These are phyloP conservation scores for Nakaseomyces nivariensis DNA, from an alignment of 1,139 yeast genomes.

Conservation along the genomic window DNA sequence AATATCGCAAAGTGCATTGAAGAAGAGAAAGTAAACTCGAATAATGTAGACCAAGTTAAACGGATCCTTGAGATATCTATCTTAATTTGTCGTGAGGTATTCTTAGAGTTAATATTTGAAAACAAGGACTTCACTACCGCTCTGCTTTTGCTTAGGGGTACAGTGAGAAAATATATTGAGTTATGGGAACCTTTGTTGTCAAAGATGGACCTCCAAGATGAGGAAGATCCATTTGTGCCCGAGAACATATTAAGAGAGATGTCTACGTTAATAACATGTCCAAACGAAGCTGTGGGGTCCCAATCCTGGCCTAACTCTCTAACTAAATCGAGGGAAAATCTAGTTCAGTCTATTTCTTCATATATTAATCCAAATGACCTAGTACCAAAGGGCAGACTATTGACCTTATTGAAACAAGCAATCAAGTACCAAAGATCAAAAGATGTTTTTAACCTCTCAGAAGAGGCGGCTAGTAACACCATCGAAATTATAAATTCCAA, in stretches of 20 bases:
- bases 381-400: conserved; percentile 44
- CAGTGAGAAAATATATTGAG: conserved; percentile 24
- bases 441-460: conserved; percentile 31
- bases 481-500: not conserved
- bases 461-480: conserved; percentile 8
- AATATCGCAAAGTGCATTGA: not conserved
- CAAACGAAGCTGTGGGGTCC: conserved; percentile 4
- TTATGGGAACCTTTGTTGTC: conserved; percentile 32
- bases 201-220: conserved; percentile 16
- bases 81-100: conserved; percentile 31
- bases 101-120: conserved; percentile 34
- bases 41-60: conserved; percentile 15
- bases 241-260: conserved; percentile 20
- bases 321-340: conserved; percentile 33
- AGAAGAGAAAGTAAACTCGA: not conserved
- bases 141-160: conserved; percentile 35
- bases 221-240: conserved; percentile 19
- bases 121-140: conserved; percentile 33
- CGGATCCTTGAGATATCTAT: conserved; percentile 26
- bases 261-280: conserved; percentile 25
- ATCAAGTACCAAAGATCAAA: conserved; percentile 37
- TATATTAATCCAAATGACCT: conserved; percentile 43
- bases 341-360: conserved; percentile 37
- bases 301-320: conserved; percentile 32
- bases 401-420: conserved; percentile 43